These are phyloP conservation scores for Candida silvicultrix DNA, from an alignment of 805 yeast genomes.

Conservation along the genomic window DNA sequence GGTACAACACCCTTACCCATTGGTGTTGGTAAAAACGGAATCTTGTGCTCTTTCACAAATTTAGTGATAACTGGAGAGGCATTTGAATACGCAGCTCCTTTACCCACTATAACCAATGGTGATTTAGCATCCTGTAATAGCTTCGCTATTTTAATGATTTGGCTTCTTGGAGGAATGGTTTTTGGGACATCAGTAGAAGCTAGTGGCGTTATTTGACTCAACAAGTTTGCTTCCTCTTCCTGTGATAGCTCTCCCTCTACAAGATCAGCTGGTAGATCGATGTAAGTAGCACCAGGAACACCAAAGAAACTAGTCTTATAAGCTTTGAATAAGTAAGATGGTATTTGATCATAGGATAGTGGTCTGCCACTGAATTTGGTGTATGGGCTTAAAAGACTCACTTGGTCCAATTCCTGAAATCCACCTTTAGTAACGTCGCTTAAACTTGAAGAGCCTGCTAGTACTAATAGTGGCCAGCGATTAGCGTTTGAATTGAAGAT, in stretches of 20 bases:
- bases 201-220: constrained; percentile 7
- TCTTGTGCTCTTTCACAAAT: constrained; percentile 34
- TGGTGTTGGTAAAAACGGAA: constrained; percentile 67
- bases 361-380: constrained; percentile 49
- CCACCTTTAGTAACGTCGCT: constrained; percentile 51
- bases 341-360: constrained; percentile 26
- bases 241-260: constrained; percentile 25
- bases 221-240: background rate
- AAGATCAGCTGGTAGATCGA: constrained; percentile 60
- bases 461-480: constrained; percentile 57
- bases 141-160: constrained; percentile 29
- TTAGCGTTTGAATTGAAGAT: constrained; percentile 55
- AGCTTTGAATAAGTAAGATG: constrained; percentile 37
- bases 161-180: constrained; percentile 28
- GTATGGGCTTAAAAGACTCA: constrained; percentile 39
- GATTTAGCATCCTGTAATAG: constrained; percentile 29
- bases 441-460: constrained; percentile 56
- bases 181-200: constrained; percentile 20
- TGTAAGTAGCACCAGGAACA: constrained; percentile 53
- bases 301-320: constrained; percentile 40
- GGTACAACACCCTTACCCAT: constrained; percentile 72
- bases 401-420: constrained; percentile 67
- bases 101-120: constrained; percentile 59
- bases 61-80: constrained; percentile 33
- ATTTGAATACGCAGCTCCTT: constrained; percentile 50